A percentile compares a stretch with the other conserved stretches of the same genome.
These are phyloP conservation scores for Erigeron philadelphicus DNA, from an alignment of 140 eudicot genomes.

Conservation along the genomic window DNA sequence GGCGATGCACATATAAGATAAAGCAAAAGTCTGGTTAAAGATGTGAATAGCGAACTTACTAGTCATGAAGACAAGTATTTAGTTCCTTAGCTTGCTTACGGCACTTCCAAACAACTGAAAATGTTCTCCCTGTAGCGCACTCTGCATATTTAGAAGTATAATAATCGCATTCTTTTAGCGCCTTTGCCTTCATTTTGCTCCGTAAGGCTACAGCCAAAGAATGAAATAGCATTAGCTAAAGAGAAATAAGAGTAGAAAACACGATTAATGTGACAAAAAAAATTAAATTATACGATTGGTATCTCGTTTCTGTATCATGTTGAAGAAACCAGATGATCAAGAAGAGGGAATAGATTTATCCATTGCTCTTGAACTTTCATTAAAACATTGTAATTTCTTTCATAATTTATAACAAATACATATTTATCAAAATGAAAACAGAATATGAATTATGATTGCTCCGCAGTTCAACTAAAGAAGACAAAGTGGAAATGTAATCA, in stretches of 20 bases:
- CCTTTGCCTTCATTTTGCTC: conserved; percentile 97
- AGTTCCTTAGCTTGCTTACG: conserved; percentile 81
- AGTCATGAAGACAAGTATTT: conserved; percentile 81
- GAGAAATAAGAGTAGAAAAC: background rate
- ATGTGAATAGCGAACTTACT: conserved; percentile 47
- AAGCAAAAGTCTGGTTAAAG: conserved; percentile 7
- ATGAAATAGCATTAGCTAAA: conserved; percentile 2
- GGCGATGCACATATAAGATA: background rate
- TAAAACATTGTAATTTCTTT: background rate
- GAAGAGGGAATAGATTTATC: background rate
- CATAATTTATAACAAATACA: background rate
- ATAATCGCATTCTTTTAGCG: conserved; percentile 75
- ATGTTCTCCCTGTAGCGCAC: conserved; percentile 84
- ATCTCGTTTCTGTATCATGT: too few relatives aligned
- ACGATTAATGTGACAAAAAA: background rate
- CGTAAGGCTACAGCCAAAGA: conserved; percentile 57
- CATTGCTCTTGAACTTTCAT: background rate
- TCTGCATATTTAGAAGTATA: conserved; percentile 75
- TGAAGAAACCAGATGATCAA: background rate
- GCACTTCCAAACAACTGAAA: conserved; percentile 88
- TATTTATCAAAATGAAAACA: background rate
- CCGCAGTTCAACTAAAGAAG: background rate
- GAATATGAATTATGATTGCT: background rate
- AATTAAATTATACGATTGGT: background rate
- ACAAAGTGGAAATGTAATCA: background rate